These are phyloP conservation scores for Solanum hybrid DNA, from an alignment of 305 asterid genomes.

Conservation along the genomic window DNA sequence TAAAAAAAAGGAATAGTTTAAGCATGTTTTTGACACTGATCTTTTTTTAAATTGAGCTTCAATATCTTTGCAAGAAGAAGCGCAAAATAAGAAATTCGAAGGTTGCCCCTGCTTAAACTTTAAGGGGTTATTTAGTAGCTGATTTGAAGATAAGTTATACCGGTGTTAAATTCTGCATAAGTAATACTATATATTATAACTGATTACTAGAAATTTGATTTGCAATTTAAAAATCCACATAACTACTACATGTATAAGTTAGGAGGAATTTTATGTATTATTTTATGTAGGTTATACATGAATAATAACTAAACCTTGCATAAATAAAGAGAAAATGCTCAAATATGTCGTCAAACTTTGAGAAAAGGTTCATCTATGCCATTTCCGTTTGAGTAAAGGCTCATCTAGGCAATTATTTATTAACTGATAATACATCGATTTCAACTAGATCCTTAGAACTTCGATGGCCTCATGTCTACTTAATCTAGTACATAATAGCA, in stretches of 20 bases:
- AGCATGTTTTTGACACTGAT: neutral
- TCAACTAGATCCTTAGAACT: neutral
- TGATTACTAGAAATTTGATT: too few species aligned
- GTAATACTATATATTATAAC: neutral
- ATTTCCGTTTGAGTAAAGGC: too few species aligned
- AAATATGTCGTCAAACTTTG: too few species aligned
- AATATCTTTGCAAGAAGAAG: neutral
- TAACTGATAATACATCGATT: neutral
- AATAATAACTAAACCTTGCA: neutral
- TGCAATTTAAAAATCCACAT: neutral
- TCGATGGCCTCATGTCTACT: neutral
- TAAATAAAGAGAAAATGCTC: too few species aligned
- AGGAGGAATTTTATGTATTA: neutral
- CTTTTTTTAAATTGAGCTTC: neutral
- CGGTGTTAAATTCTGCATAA: neutral
- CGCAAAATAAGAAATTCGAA: neutral
- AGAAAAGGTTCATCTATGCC: too few species aligned
- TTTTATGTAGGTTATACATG: neutral
- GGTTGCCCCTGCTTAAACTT: neutral
- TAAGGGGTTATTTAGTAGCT: neutral
- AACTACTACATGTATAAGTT: neutral
- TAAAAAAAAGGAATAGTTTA: too few species aligned
- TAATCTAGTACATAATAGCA: neutral
- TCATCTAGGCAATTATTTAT: too few species aligned
- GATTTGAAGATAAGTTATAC: neutral